Percentiles rank a stretch among this genome's conserved stretches.
Evolutionary conservation across 1,284 basidiomycete genomes (phyloP).

Genomic region (Coniophora puteana): DNA sequence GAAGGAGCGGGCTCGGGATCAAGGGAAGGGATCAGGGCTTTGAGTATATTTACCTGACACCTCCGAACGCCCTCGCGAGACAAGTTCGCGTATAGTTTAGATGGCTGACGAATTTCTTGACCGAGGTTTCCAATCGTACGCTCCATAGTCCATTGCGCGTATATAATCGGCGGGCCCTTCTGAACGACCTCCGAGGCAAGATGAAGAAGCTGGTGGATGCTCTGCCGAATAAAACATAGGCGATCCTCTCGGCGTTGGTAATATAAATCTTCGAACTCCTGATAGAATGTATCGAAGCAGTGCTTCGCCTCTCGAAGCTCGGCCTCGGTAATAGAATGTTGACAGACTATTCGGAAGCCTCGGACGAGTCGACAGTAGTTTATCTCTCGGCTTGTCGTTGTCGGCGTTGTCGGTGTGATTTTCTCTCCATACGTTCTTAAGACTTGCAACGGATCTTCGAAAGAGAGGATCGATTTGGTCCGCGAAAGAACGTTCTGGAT

Average conservation of each 20-base stretch:
- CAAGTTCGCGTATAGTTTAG: constrained; percentile 6
- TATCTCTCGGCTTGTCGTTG: too few relatives aligned
- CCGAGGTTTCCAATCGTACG: constrained; percentile 6
- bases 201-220: constrained; percentile 3
- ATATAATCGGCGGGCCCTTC: constrained; percentile 21
- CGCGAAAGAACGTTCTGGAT: too few relatives aligned
- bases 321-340: constrained; percentile 1
- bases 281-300: not conserved
- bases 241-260: not conserved
- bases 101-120: constrained; percentile 5
- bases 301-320: not conserved
- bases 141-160: constrained; percentile 8
- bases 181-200: constrained; percentile 9
- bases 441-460: too few relatives aligned
- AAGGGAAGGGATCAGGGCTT: constrained; percentile 1
- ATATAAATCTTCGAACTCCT: constrained; percentile 5
- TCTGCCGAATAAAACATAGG: not conserved
- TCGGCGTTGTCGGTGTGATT: too few relatives aligned
- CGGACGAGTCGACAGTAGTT: constrained; percentile 3
- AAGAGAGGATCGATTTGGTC: too few relatives aligned
- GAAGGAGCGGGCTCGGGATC: not conserved
- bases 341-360: constrained; percentile 1
- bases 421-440: too few relatives aligned
- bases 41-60: constrained; percentile 6
- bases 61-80: constrained; percentile 3